Percentiles rank a stretch among this genome's conserved stretches.
Conservation (phyloP, 371 early-diverging fungal species). For the Smittium culicis region DNA sequence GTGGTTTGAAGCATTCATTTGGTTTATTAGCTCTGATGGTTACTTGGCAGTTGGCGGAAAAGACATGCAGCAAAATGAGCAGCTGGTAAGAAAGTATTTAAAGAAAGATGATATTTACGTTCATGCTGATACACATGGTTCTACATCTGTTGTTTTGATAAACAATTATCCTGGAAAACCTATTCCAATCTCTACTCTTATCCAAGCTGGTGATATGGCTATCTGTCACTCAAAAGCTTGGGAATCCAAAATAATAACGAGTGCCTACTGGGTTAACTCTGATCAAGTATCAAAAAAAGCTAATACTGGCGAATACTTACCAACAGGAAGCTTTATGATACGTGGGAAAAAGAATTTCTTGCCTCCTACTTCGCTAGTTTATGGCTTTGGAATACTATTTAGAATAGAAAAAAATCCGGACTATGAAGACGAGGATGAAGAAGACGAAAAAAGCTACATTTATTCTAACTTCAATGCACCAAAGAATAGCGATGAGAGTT, state of each 20-base stretch:
- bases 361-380: conserved; percentile 89
- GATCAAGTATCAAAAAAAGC: conserved; percentile 93
- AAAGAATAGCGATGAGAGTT: background rate
- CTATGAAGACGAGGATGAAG: conserved; percentile 13
- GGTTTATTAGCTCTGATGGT: conserved; percentile 94
- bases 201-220: conserved; percentile 94
- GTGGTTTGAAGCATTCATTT: conserved; percentile 99
- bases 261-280: conserved; percentile 92
- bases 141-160: conserved; percentile 86
- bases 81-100: conserved; percentile 81
- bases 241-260: conserved; percentile 92
- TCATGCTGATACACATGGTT: conserved; percentile 94
- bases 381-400: conserved; percentile 94
- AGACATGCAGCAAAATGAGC: conserved; percentile 95
- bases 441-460: background rate
- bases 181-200: conserved; percentile 78
- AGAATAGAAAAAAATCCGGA: conserved; percentile 57
- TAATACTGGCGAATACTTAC: conserved; percentile 91
- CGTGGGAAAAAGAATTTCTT: conserved; percentile 92
- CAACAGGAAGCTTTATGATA: conserved; percentile 95
- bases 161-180: conserved; percentile 41
- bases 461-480: background rate
- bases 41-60: conserved; percentile 92
- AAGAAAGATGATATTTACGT: conserved; percentile 81
- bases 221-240: conserved; percentile 94